A percentile compares a stretch with the other conserved stretches of the same genome.
These are phyloP conservation scores for Cenchrus purpureus DNA, from an alignment of 176 grass and related monocot genomes.

Conservation along the genomic window DNA sequence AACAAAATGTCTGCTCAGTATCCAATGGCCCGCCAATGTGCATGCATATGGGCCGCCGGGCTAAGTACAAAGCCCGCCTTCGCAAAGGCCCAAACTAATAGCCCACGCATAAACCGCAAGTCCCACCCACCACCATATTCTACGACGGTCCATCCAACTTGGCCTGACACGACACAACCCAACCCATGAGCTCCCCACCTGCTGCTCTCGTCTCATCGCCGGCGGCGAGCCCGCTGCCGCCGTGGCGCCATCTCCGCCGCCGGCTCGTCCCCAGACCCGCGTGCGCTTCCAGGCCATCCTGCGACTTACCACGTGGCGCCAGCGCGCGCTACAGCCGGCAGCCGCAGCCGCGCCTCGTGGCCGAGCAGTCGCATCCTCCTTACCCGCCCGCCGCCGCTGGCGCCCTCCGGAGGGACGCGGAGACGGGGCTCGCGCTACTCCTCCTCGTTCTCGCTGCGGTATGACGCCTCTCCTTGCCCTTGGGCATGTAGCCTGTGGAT, in stretches of 20 bases:
- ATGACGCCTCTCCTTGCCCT: not conserved
- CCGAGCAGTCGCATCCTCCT: slow-evolving; percentile 31
- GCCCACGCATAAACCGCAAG: no score
- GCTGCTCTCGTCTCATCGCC: not conserved
- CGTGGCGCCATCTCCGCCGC: not conserved
- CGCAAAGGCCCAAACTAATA: no score
- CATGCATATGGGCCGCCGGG: no score
- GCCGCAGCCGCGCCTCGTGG: slow-evolving; percentile 13
- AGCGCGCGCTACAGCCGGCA: not conserved
- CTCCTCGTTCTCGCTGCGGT: slow-evolving; percentile 36
- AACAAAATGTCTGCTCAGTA: no score
- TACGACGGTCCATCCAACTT: not conserved
- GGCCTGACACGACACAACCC: not conserved
- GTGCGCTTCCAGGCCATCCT: not conserved
- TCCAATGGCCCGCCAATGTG: no score
- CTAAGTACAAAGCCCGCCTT: no score
- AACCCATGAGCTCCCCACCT: not conserved
- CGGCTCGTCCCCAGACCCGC: not conserved
- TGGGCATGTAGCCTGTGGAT: not conserved
- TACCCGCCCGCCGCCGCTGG: slow-evolving; percentile 12
- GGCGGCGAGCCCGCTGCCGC: not conserved
- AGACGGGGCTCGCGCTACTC: slow-evolving; percentile 35
- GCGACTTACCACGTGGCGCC: not conserved
- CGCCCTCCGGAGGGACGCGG: slow-evolving; percentile 19
- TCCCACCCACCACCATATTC: no score